Evolutionary conservation across 306 rosid genomes (phyloP).

Genomic region (Begonia peltatifolia): DNA sequence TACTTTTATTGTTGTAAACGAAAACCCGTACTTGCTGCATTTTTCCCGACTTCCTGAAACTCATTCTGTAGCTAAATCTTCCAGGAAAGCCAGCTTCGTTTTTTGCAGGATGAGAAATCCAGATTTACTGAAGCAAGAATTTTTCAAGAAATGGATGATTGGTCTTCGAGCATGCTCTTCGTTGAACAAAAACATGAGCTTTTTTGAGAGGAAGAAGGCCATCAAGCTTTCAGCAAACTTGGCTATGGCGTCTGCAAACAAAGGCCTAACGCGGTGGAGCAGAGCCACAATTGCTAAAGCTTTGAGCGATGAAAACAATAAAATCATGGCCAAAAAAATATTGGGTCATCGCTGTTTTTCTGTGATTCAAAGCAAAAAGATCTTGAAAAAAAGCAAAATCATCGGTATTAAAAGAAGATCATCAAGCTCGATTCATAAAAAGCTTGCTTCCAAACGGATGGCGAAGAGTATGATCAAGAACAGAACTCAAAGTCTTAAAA

Average conservation of each 20-base stretch:
- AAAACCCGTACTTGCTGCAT: too few relatives aligned
- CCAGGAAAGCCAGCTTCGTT: too few relatives aligned
- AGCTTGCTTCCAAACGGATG: constrained; percentile 14
- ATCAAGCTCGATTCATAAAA: constrained; percentile 4
- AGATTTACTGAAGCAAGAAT: constrained; percentile 41
- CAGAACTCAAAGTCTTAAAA: constrained; percentile 37
- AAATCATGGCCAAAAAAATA: constrained; percentile 9
- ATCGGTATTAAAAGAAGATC: constrained; percentile 5
- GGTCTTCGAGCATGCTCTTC: constrained; percentile 38
- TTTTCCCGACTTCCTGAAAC: not conserved
- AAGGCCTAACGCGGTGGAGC: constrained; percentile 48
- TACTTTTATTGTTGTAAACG: too few relatives aligned
- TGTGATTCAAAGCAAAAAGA: constrained; percentile 21
- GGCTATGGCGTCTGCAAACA: constrained; percentile 72
- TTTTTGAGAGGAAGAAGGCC: constrained; percentile 51
- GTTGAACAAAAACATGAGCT: constrained; percentile 35
- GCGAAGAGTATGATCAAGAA: constrained; percentile 36
- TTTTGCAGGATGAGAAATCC: constrained; percentile 30
- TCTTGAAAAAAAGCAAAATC: constrained; percentile 26
- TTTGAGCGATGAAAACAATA: constrained; percentile 5
- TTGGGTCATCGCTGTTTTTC: constrained; percentile 8
- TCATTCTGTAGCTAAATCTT: constrained; percentile 13
- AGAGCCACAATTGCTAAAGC: constrained; percentile 38
- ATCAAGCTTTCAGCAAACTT: constrained; percentile 69
- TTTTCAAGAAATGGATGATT: constrained; percentile 46